phyloP scores from a whole-genome alignment of 2,329 filamentous ascomycete genomes.

The Colletotrichum echinochloae region DNA sequence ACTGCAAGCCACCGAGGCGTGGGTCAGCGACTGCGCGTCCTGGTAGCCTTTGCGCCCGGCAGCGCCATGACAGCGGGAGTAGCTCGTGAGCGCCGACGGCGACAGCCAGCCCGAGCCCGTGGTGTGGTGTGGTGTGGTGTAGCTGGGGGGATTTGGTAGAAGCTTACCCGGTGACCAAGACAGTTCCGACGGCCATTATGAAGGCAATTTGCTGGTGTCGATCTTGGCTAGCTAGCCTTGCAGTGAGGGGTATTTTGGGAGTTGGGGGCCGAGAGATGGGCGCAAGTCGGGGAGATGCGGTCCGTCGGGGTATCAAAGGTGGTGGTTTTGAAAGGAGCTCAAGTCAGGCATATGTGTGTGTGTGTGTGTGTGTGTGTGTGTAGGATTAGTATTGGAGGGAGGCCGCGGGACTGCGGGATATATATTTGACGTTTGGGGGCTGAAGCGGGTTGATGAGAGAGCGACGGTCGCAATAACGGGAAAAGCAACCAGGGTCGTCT shows the following conservation, averaged over 20 bases:
- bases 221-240: conserved; percentile 16
- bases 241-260: conserved; percentile 26
- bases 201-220: conserved; percentile 32
- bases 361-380: background rate
- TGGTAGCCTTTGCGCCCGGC: conserved; percentile 20
- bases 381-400: background rate
- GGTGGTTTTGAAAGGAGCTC: conserved; percentile 30
- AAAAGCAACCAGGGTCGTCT: conserved; percentile 35
- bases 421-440: conserved; percentile 22
- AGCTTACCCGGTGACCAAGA: conserved; percentile 90
- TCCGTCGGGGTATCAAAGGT: conserved; percentile 39
- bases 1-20: conserved; percentile 62
- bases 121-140: too few species aligned
- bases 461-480: conserved; percentile 37
- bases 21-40: conserved; percentile 28
- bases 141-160: background rate
- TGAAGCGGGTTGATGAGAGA: conserved; percentile 1
- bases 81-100: conserved; percentile 4
- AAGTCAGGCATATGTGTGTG: background rate
- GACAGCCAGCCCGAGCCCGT: too few species aligned
- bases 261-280: background rate
- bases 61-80: conserved; percentile 12
- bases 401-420: conserved; percentile 28
- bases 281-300: conserved; percentile 6
- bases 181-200: conserved; percentile 84